These are phyloP conservation scores for Discostella stelligeroides DNA, from an alignment of 108 stramenopile species.

Conservation along the genomic window DNA sequence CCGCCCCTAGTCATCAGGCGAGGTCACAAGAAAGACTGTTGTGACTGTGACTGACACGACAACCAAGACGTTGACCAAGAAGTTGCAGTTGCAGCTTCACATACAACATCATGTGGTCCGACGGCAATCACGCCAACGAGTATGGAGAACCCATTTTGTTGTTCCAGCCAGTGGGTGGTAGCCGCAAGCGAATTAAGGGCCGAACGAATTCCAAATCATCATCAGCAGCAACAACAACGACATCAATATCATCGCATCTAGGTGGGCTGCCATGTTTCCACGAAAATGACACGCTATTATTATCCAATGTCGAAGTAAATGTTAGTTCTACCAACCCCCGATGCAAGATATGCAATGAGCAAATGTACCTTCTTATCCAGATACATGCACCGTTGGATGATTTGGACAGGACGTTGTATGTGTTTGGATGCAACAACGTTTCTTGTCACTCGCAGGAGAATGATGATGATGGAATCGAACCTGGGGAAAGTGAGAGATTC, in stretches of 20 bases:
- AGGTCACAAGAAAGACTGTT: too few species aligned
- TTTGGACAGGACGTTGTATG: constrained; percentile 43
- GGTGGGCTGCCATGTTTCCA: constrained; percentile 53
- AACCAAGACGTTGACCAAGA: too few species aligned
- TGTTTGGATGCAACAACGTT: constrained; percentile 62
- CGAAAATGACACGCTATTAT: constrained; percentile 14
- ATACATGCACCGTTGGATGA: constrained; percentile 51
- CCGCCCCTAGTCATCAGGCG: too few species aligned
- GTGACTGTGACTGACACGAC: too few species aligned
- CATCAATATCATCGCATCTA: constrained; percentile 48
- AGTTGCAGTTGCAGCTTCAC: too few species aligned
- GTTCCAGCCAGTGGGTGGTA: constrained; percentile 51
- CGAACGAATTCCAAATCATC: not conserved
- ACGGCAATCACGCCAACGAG: constrained; percentile 62
- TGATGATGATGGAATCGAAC: not conserved
- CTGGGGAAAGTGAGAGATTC: not conserved
- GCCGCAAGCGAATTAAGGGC: constrained; percentile 15
- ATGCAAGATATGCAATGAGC: constrained; percentile 52
- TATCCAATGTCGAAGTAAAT: not conserved
- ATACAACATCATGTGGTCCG: constrained; percentile 64
- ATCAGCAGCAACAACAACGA: constrained; percentile 4
- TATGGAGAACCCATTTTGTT: constrained; percentile 67
- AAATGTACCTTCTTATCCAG: constrained; percentile 66
- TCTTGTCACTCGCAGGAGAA: constrained; percentile 40
- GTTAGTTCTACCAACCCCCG: constrained; percentile 7